A percentile compares a stretch with the other conserved stretches of the same genome.
Evolutionary conservation across 768 basidiomycete genomes (phyloP).

Genomic region (Trametes sanguinea): DNA sequence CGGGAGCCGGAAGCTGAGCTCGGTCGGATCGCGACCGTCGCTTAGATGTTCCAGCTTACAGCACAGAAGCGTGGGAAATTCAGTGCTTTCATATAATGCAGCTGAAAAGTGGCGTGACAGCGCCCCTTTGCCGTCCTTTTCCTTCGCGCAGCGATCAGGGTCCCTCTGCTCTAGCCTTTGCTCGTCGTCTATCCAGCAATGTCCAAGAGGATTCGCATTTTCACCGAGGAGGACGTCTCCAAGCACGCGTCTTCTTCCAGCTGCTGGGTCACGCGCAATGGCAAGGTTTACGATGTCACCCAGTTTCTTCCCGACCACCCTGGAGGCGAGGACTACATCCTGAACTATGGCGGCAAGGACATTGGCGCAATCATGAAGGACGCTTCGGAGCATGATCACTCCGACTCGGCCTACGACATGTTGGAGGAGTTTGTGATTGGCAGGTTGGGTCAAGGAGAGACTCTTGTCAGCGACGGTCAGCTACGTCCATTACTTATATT

Average conservation of each 20-base stretch:
- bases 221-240: slow-evolving; percentile 72
- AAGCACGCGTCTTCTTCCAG: slow-evolving; percentile 58
- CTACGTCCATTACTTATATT: slow-evolving; percentile 18
- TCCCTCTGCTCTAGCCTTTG: not conserved
- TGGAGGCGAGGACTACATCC: slow-evolving; percentile 90
- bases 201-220: slow-evolving; percentile 69
- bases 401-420: slow-evolving; percentile 89
- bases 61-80: slow-evolving; percentile 13
- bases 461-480: slow-evolving; percentile 77
- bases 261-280: slow-evolving; percentile 82
- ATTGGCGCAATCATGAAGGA: slow-evolving; percentile 82
- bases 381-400: slow-evolving; percentile 81
- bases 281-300: slow-evolving; percentile 91
- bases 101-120: slow-evolving; percentile 16
- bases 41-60: not conserved
- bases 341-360: slow-evolving; percentile 83
- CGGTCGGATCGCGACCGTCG: not conserved
- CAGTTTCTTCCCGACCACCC: slow-evolving; percentile 86
- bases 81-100: not conserved
- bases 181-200: slow-evolving; percentile 38
- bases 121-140: not conserved
- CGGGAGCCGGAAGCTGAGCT: not conserved
- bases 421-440: slow-evolving; percentile 87
- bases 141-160: not conserved
- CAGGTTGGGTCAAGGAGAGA: slow-evolving; percentile 72